These are phyloP conservation scores for Collybiopsis luxurians DNA, from an alignment of 768 basidiomycete species.

Conservation along the genomic window DNA sequence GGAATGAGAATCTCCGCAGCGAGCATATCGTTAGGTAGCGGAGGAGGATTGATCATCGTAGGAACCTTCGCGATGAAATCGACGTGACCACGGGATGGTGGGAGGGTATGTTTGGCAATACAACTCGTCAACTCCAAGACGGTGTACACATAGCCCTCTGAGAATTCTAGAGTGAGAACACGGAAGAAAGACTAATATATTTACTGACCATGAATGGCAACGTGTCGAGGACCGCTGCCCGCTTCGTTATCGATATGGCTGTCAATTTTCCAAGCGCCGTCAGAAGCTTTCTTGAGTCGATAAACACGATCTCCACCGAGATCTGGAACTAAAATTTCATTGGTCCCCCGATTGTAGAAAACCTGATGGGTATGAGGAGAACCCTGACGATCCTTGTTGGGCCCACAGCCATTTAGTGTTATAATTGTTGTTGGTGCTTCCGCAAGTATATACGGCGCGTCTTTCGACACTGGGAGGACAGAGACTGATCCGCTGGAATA, in stretches of 20 bases:
- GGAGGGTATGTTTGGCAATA: slow-evolving; percentile 53
- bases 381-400: slow-evolving; percentile 65
- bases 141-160: slow-evolving; percentile 65
- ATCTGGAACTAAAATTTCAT: slow-evolving; percentile 71
- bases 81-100: slow-evolving; percentile 38
- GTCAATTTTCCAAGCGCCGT: slow-evolving; percentile 47
- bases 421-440: slow-evolving; percentile 28
- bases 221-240: slow-evolving; percentile 73
- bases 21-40: slow-evolving; percentile 48
- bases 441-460: slow-evolving; percentile 41
- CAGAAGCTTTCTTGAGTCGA: slow-evolving; percentile 41
- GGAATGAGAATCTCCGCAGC: slow-evolving; percentile 73
- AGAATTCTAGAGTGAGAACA: background rate
- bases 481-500: slow-evolving; percentile 66
- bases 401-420: slow-evolving; percentile 55
- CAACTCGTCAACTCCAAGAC: slow-evolving; percentile 63
- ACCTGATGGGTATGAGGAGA: slow-evolving; percentile 79
- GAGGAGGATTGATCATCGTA: slow-evolving; percentile 46
- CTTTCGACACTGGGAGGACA: slow-evolving; percentile 51
- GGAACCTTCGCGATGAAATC: slow-evolving; percentile 41
- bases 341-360: slow-evolving; percentile 40
- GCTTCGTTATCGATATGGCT: slow-evolving; percentile 45
- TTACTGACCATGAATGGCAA: slow-evolving; percentile 56
- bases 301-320: slow-evolving; percentile 72
- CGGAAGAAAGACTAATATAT: background rate